These are phyloP conservation scores for Astraeus odoratus DNA, from an alignment of 768 basidiomycete genomes.

Conservation along the genomic window DNA sequence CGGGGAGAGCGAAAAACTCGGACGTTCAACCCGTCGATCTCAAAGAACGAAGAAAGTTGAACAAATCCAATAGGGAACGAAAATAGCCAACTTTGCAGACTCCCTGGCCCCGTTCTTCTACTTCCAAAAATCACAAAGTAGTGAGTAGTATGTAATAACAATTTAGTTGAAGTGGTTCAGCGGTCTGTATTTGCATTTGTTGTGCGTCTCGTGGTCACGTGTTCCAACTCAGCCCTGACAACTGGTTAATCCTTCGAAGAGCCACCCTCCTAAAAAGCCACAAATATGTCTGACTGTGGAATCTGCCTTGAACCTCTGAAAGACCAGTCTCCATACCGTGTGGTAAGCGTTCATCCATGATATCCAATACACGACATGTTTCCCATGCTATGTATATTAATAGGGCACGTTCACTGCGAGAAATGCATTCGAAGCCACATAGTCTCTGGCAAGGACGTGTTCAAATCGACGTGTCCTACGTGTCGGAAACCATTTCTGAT, in stretches of 20 bases:
- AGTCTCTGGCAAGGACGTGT: slow-evolving; percentile 22
- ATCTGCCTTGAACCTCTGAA: slow-evolving; percentile 54
- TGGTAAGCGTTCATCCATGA: slow-evolving; percentile 42
- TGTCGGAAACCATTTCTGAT: slow-evolving; percentile 52
- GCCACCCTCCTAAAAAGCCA: background rate
- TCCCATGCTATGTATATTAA: background rate
- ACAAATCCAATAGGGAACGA: background rate
- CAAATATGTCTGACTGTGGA: slow-evolving; percentile 47
- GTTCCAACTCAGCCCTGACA: no score
- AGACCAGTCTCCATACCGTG: slow-evolving; percentile 57
- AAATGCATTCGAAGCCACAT: slow-evolving; percentile 43
- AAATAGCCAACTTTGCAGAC: background rate
- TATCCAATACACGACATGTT: no score
- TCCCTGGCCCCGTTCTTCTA: no score
- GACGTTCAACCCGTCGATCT: slow-evolving; percentile 15
- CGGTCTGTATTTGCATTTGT: slow-evolving; percentile 19
- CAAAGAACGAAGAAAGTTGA: slow-evolving; percentile 6
- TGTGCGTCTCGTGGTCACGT: slow-evolving; percentile 1
- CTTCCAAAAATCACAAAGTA: no score
- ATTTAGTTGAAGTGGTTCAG: no score
- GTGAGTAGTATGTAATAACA: no score
- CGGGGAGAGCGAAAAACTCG: slow-evolving; percentile 20
- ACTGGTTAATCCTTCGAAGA: no score
- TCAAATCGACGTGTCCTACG: slow-evolving; percentile 48
- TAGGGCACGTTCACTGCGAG: slow-evolving; percentile 64